Conservation (phyloP, 345 rosid species). For the Gossypium turneri region DNA sequence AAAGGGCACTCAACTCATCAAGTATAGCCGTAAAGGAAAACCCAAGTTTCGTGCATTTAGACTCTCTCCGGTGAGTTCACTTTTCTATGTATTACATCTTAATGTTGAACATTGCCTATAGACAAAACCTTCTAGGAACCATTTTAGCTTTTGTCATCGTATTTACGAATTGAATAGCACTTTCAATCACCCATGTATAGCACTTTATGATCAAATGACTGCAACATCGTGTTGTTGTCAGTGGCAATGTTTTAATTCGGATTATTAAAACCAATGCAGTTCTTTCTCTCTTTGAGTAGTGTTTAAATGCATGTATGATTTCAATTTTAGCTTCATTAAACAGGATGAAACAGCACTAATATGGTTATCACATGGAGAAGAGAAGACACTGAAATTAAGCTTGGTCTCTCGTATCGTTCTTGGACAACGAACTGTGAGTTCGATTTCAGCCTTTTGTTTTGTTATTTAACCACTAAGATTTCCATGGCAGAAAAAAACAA, state of each 20-base stretch:
- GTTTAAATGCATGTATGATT: constrained; percentile 32
- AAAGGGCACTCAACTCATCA: constrained; percentile 80
- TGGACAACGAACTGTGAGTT: background rate
- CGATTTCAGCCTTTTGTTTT: background rate
- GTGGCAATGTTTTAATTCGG: background rate
- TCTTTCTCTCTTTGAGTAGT: no score
- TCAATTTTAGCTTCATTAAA: constrained; percentile 40
- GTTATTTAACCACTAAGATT: background rate
- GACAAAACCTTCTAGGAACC: no score
- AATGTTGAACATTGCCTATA: background rate
- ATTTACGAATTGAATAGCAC: no score
- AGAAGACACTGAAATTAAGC: background rate
- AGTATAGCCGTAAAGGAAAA: constrained; percentile 89
- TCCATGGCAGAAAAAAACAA: no score
- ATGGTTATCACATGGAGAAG: constrained; percentile 27
- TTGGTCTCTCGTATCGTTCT: background rate
- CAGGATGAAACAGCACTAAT: constrained; percentile 86
- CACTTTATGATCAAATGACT: background rate
- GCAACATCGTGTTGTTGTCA: background rate
- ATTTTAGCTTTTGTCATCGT: no score
- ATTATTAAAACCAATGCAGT: background rate
- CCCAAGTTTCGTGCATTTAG: constrained; percentile 88
- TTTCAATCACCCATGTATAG: no score
- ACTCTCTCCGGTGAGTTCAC: constrained; percentile 55
- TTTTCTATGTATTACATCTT: background rate